Evolutionary conservation across 208 protist species (phyloP).

Genomic region (Angomonas ambiguus): DNA sequence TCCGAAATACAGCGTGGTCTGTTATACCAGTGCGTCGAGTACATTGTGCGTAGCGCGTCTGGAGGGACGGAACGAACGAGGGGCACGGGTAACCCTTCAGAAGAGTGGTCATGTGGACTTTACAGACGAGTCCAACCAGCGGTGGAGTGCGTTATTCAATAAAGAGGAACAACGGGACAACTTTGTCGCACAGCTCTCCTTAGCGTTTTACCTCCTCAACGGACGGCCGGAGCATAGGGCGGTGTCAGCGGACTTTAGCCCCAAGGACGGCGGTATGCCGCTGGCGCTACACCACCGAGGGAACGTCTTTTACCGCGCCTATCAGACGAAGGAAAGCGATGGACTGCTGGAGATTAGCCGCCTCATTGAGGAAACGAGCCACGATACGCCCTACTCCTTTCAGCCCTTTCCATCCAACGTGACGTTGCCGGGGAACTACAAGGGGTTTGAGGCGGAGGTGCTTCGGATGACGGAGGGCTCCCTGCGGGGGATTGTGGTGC

Average conservation of each 20-base stretch:
- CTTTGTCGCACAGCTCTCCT: constrained; percentile 52
- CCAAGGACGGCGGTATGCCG: constrained; percentile 24
- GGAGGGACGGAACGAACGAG: constrained; percentile 36
- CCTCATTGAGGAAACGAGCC: constrained; percentile 13
- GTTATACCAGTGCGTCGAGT: constrained; percentile 64
- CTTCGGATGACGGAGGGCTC: constrained; percentile 56
- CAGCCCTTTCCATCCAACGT: constrained; percentile 30
- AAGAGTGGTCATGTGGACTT: constrained; percentile 61
- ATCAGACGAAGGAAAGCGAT: constrained; percentile 25
- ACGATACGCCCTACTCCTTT: constrained; percentile 42
- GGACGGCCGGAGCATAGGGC: constrained; percentile 37
- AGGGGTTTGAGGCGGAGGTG: constrained; percentile 64
- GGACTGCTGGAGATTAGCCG: constrained; percentile 13
- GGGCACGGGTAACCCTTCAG: constrained; percentile 43
- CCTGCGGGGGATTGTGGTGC: constrained; percentile 41
- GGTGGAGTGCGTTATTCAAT: constrained; percentile 53
- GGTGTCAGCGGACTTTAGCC: constrained; percentile 44
- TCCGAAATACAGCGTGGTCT: constrained; percentile 76
- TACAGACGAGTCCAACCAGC: constrained; percentile 42
- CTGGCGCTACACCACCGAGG: constrained; percentile 31
- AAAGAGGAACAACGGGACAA: constrained; percentile 28
- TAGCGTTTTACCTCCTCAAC: constrained; percentile 54
- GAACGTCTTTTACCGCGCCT: constrained; percentile 37
- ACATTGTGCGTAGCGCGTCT: constrained; percentile 61
- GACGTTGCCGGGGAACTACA: constrained; percentile 25